phyloP scores from a whole-genome alignment of 2,329 filamentous ascomycete genomes.

The Byssoonygena ceratinophila region DNA sequence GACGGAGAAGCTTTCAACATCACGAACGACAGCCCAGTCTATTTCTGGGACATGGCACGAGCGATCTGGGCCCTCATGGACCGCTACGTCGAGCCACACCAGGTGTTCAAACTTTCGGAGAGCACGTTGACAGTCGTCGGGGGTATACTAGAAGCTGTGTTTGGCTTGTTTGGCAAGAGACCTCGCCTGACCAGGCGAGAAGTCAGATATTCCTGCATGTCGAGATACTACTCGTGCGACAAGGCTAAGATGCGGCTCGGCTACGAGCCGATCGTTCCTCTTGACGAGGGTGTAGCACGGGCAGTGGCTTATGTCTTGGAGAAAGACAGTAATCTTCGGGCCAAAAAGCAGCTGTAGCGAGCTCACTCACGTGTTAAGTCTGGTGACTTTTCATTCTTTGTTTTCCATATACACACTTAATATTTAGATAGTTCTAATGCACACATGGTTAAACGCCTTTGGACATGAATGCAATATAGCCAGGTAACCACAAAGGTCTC shows the following conservation, averaged over 20 bases:
- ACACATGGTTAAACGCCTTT: too few relatives aligned
- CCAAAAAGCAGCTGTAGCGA: constrained; percentile 34
- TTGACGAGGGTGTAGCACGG: constrained; percentile 40
- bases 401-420: too few relatives aligned
- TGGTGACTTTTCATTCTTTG: neutral
- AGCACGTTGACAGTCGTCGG: constrained; percentile 33
- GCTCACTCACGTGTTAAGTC: neutral
- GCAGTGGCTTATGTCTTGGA: constrained; percentile 36
- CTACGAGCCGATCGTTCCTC: constrained; percentile 36
- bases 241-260: constrained; percentile 39
- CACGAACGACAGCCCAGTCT: constrained; percentile 77
- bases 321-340: constrained; percentile 24
- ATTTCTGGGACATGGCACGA: constrained; percentile 82
- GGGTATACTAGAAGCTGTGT: constrained; percentile 33
- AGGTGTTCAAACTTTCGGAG: constrained; percentile 36
- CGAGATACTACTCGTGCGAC: constrained; percentile 39
- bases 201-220: constrained; percentile 41
- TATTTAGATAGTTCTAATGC: too few relatives aligned
- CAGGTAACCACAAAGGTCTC: too few relatives aligned
- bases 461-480: too few relatives aligned
- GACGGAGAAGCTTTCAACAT: constrained; percentile 85
- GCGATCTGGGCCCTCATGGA: constrained; percentile 55
- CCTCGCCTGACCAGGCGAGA: constrained; percentile 37
- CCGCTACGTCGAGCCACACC: constrained; percentile 34
- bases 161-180: constrained; percentile 36